A percentile compares a stretch with the other conserved stretches of the same genome.
Evolutionary conservation across 306 rosid species (phyloP).

Genomic region (Canavalia gladiata): DNA sequence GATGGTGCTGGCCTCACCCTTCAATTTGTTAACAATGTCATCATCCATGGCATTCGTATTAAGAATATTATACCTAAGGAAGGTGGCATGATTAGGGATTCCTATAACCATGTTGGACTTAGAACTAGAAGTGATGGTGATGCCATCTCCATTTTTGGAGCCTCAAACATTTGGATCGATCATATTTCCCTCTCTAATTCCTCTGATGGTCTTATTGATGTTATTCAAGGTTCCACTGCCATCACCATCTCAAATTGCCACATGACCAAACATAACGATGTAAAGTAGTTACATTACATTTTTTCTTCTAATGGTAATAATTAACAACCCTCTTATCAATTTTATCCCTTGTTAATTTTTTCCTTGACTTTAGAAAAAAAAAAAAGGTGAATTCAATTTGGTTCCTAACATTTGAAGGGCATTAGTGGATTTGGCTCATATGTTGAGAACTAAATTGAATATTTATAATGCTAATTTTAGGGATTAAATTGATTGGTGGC

Average conservation of each 20-base stretch:
- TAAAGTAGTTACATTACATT: not conserved
- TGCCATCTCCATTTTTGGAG: conserved; percentile 42
- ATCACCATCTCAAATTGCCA: conserved; percentile 48
- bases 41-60: conserved; percentile 36
- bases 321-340: too few relatives aligned
- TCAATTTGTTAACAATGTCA: conserved; percentile 40
- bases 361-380: too few relatives aligned
- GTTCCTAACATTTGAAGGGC: too few relatives aligned
- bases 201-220: conserved; percentile 46
- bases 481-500: too few relatives aligned
- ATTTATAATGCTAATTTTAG: too few relatives aligned
- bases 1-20: conserved; percentile 45
- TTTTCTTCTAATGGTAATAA: too few relatives aligned
- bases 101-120: not conserved
- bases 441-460: too few relatives aligned
- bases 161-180: conserved; percentile 46
- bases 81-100: conserved; percentile 36
- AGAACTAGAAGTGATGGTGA: conserved; percentile 50
- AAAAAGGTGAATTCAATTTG: too few relatives aligned
- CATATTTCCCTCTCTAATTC: conserved; percentile 39
- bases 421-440: too few relatives aligned
- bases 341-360: too few relatives aligned
- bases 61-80: conserved; percentile 2
- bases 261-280: conserved; percentile 51
- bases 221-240: conserved; percentile 41